phyloP scores from a whole-genome alignment of 73 alveolate genomes.

The Paramecium bursaria region DNA sequence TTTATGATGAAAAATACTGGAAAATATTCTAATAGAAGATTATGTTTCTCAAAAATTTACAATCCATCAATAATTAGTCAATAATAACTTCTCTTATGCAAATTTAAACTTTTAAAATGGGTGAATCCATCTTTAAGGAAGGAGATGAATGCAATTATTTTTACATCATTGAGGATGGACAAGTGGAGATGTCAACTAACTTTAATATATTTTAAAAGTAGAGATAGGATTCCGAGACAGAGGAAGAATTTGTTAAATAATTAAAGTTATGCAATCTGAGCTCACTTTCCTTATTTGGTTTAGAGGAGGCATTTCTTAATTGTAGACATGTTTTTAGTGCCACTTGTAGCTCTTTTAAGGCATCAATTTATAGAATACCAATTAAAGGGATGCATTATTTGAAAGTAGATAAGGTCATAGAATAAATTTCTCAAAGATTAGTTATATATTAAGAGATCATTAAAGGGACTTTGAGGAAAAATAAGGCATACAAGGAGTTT shows the following conservation, averaged over 20 bases:
- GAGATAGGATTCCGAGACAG: background rate
- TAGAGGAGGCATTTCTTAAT: background rate
- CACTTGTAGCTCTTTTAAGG: background rate
- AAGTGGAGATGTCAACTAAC: background rate
- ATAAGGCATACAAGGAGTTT: background rate
- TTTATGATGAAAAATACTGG: constrained; percentile 42
- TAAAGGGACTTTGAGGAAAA: background rate
- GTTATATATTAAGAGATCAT: background rate
- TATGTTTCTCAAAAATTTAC: background rate
- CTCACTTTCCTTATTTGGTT: background rate
- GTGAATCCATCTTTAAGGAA: constrained; percentile 13
- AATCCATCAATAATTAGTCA: background rate
- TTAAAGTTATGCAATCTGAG: background rate
- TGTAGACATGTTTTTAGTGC: background rate
- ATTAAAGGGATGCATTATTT: no score
- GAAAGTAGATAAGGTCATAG: background rate
- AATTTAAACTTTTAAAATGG: constrained; percentile 13
- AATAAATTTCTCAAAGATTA: background rate
- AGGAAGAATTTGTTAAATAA: background rate
- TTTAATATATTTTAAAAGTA: background rate
- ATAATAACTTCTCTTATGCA: constrained; percentile 14
- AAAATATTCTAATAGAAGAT: background rate
- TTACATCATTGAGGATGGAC: constrained; percentile 12
- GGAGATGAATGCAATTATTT: background rate
- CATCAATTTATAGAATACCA: background rate